These are phyloP conservation scores for Ballota nigra DNA, from an alignment of 257 asterid species.

Conservation along the genomic window DNA sequence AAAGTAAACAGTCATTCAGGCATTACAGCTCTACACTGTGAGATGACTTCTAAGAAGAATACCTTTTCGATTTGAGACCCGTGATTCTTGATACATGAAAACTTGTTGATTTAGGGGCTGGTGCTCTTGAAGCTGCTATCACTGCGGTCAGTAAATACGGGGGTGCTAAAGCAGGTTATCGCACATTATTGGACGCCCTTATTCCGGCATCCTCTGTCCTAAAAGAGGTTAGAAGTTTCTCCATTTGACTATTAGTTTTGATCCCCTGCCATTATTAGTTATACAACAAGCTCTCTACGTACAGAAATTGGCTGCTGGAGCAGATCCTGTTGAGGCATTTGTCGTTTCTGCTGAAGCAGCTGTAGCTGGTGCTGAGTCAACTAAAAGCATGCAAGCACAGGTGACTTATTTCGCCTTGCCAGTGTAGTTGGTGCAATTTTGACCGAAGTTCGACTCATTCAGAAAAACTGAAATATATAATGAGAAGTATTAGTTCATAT, in stretches of 20 bases:
- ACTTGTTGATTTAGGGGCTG: slow-evolving; percentile 71
- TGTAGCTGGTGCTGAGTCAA: slow-evolving; percentile 80
- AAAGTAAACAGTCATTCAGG: slow-evolving; percentile 49
- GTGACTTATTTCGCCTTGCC: slow-evolving; percentile 28
- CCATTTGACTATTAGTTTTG: background rate
- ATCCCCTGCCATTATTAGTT: slow-evolving; percentile 1
- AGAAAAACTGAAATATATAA: too few relatives aligned
- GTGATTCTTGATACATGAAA: slow-evolving; percentile 18
- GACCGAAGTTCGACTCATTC: too few relatives aligned
- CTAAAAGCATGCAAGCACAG: slow-evolving; percentile 89
- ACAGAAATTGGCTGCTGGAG: slow-evolving; percentile 82
- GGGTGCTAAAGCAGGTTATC: slow-evolving; percentile 91
- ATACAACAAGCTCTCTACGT: slow-evolving; percentile 1
- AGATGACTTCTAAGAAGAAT: slow-evolving; percentile 30
- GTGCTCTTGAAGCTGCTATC: slow-evolving; percentile 86
- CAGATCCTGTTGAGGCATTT: slow-evolving; percentile 72
- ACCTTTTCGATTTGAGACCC: slow-evolving; percentile 14
- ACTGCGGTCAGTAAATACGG: slow-evolving; percentile 92
- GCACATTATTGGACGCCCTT: slow-evolving; percentile 90
- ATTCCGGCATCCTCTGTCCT: slow-evolving; percentile 79
- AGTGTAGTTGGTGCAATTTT: background rate
- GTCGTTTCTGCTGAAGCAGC: slow-evolving; percentile 87
- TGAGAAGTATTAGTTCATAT: too few relatives aligned
- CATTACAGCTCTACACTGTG: slow-evolving; percentile 63
- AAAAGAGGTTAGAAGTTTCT: slow-evolving; percentile 60